Base-by-base conservation (phyloP, 2,329 filamentous ascomycete genomes). In the Xylaria sp. region DNA sequence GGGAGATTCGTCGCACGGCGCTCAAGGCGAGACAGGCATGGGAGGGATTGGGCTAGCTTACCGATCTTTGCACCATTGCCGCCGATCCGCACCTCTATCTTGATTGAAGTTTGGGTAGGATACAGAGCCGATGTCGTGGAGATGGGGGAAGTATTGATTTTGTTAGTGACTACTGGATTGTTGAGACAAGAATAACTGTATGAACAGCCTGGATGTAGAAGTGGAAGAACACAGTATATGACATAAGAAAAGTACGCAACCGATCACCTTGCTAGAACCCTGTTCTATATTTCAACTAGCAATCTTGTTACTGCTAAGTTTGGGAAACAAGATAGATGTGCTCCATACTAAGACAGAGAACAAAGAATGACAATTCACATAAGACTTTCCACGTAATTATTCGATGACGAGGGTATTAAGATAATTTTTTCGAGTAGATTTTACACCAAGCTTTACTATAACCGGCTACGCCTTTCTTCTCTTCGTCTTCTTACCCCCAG, bases 1-100 rank as follows among this genome's bases (percentile, higher is more conserved):
- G 87, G 50, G 85, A 86, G 66, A 80, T 88, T 50, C 80, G 87
- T 53, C 82, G 79, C 62, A 79, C 79, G 53, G 86, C 86, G 20
- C 79, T 85, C 59, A 70, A 76, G 65, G 85, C 86, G 3, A 81
- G 85, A 61, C 79, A 78, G 57, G 81, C 80, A 6, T 89, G 86
- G 86, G 77, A 60, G 15, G 59, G n/a, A 9, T 38, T 69, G 15
- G 27, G n/a, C 31, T 65, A 69, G 49, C 11, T 20, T 29, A 39
- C 13, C 13, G 5, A 20, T 10, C n/a, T 45, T 22, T 3, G n/a
- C 15, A 11, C 31, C 45, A 22, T 57, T 15, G 11, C 9, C n/a
- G 15, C n/a, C 45, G 33, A 44, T 36, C 36, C 10, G 15, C 36
- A 2, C 17, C 29, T 33, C 11, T 17, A 20, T 22, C 13, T 54